Evolutionary conservation across 371 early-diverging fungal genomes (phyloP), one percentile per base, ranked within the genome.

Genomic region (Blakeslea trispora): DNA sequence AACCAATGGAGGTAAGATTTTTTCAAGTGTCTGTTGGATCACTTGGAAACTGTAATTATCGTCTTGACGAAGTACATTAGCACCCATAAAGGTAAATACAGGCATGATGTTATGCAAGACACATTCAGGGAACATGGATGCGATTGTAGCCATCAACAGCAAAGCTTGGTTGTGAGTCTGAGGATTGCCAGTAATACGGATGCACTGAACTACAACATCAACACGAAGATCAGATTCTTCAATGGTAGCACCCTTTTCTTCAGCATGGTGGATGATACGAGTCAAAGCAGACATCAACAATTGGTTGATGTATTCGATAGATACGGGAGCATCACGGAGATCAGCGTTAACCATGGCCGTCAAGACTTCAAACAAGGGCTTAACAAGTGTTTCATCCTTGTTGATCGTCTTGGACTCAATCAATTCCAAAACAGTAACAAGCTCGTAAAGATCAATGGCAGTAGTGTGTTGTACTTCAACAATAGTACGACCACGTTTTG

Each of bases 31-130:
- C 66, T 91, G 90, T 55, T 91, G 90, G 63, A 98, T 95, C 9
- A 97, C 95, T 55, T 91, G 90, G 90, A 95, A 94, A 59, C 90
- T 91, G 83, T 94, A 97, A 62, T 89, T 88, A 69, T 98, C 97
- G 72, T 98, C 97, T 71, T 94, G 94, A 14, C 92, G 88, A 54
- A 96, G 62, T 0, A 94, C 90, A 62, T 91, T 95, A 46, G 93
- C 92, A n/a, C 97, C 96, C 97, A 98, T 95, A 66, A 97, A 97
- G 8, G 96, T 98, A 66, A 98, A 97, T 28, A 97, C 87, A 18
- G 95, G 93, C 92, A 98, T 95, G 50, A 95, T 90, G 70, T 94
- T 91, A 63, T 91, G 84, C 45, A 98, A 75, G 10, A 98, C 96
- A 49, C 78, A 80, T 45, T 94, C 90, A 2, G 96, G 93, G 62